Percentiles rank a stretch among this genome's conserved stretches.
These are phyloP conservation scores for Talaromyces funiculosus DNA, from an alignment of 2,329 filamentous ascomycete genomes.

Conservation along the genomic window DNA sequence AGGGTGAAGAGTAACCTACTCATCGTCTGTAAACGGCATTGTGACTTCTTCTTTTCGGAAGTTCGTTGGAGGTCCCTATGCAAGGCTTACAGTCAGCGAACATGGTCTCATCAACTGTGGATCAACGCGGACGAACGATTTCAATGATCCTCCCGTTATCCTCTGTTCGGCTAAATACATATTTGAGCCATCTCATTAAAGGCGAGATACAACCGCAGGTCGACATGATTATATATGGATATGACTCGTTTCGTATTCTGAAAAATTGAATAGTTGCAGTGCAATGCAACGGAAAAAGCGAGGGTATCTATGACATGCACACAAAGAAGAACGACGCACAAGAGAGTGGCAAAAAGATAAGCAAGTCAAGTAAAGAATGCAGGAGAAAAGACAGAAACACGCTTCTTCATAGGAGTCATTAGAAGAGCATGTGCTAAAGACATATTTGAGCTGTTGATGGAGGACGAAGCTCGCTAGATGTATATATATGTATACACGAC, in stretches of 20 bases:
- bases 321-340: not conserved
- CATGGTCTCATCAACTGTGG: not conserved
- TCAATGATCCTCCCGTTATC: constrained; percentile 24
- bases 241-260: not conserved
- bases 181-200: constrained; percentile 29
- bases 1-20: constrained; percentile 20
- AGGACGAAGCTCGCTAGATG: not conserved
- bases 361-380: constrained; percentile 1
- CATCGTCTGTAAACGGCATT: constrained; percentile 35
- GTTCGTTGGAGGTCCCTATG: constrained; percentile 39
- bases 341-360: constrained; percentile 10
- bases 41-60: constrained; percentile 40
- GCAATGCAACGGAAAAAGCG: not conserved
- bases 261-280: not conserved
- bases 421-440: not conserved
- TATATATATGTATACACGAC: constrained; percentile 1
- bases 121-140: constrained; percentile 31
- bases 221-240: constrained; percentile 1
- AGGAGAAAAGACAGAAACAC: not conserved
- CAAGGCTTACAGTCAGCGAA: not conserved
- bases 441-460: not conserved
- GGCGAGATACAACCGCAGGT: constrained; percentile 30
- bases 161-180: constrained; percentile 27
- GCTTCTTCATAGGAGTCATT: not conserved
- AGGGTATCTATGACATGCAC: constrained; percentile 7